phyloP scores from a whole-genome alignment of 2,329 filamentous ascomycete species.

The Microthyrium microscopicum region DNA sequence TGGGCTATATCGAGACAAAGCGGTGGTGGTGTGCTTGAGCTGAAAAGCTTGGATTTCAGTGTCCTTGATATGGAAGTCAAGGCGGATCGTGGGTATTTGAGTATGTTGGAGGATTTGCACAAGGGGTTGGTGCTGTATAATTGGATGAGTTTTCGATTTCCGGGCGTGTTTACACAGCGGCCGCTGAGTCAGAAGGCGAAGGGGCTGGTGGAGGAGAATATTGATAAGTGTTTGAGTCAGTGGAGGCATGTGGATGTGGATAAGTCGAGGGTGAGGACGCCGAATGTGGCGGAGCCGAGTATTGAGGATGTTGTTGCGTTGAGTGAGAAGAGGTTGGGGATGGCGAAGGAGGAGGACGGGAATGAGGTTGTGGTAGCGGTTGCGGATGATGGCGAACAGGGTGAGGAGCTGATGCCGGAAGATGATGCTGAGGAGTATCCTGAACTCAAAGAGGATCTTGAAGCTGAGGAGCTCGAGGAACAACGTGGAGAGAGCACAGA shows the following conservation, averaged over 20 bases:
- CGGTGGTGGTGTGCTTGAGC: slow-evolving; percentile 52
- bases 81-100: slow-evolving; percentile 40
- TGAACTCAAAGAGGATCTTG: no score
- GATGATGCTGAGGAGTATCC: no score
- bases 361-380: no score
- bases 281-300: not conserved
- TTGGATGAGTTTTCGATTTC: slow-evolving; percentile 84
- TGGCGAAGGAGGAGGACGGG: not conserved
- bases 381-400: no score
- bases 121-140: slow-evolving; percentile 70
- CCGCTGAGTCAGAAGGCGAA: slow-evolving; percentile 67
- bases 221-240: slow-evolving; percentile 30
- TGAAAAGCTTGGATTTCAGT: slow-evolving; percentile 55
- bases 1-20: slow-evolving; percentile 50
- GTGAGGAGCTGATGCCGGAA: no score
- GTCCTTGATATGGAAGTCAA: slow-evolving; percentile 43
- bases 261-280: not conserved
- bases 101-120: slow-evolving; percentile 60
- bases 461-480: no score
- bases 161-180: slow-evolving; percentile 61
- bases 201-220: slow-evolving; percentile 55
- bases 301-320: no score
- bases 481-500: no score
- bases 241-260: not conserved
- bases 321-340: not conserved